Evolutionary conservation across 176 grass and related monocot genomes (phyloP).

Genomic region (Aegilops sharonensis): DNA sequence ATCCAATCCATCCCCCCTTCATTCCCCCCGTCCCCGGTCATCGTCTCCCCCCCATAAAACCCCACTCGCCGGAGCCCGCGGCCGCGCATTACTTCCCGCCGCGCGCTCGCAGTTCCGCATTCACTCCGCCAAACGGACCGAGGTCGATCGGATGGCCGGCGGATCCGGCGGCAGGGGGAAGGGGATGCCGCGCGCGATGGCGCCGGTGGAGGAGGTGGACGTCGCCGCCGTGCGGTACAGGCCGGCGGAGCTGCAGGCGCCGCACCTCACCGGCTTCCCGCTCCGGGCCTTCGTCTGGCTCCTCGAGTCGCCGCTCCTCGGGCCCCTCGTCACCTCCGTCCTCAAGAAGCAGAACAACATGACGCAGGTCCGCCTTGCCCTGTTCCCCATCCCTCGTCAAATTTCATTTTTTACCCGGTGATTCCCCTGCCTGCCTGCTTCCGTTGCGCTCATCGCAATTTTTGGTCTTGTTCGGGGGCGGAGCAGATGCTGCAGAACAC

Average conservation of each 20-base stretch:
- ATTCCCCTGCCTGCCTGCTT: neutral
- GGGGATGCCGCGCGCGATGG: conserved; percentile 42
- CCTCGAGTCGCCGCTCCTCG: conserved; percentile 62
- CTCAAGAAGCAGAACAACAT: conserved; percentile 82
- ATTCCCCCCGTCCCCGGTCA: neutral
- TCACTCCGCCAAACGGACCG: neutral
- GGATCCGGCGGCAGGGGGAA: conserved; percentile 23
- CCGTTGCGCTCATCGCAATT: too few relatives aligned
- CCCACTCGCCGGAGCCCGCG: neutral
- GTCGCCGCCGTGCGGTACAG: conserved; percentile 59
- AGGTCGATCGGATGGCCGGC: neutral
- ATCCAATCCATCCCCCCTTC: neutral
- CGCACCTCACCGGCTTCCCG: conserved; percentile 61
- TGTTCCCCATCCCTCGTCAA: neutral
- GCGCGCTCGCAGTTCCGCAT: neutral
- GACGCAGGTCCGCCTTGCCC: conserved; percentile 21
- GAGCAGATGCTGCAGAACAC: conserved; percentile 68
- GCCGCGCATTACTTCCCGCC: neutral
- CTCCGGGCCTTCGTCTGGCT: conserved; percentile 77
- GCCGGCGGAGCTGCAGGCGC: conserved; percentile 45
- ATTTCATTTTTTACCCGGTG: too few relatives aligned
- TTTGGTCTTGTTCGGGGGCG: neutral
- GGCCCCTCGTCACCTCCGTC: conserved; percentile 44
- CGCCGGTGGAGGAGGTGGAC: conserved; percentile 71
- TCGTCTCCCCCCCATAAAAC: neutral